Conservation (phyloP, 345 rosid genomes). For the Citrus australasica region DNA sequence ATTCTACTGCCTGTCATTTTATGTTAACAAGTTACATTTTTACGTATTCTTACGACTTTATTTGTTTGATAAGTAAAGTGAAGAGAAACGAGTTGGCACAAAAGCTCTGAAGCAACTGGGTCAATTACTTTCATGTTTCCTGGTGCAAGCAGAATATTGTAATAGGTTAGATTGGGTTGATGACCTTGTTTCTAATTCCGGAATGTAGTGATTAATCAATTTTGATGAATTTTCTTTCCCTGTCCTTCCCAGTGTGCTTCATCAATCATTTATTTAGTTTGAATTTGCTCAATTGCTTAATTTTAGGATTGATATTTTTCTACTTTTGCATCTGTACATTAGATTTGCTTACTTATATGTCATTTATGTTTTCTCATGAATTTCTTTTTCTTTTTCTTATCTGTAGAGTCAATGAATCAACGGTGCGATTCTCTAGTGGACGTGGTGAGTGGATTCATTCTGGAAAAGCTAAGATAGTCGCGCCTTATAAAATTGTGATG, state of each 20-base stretch:
- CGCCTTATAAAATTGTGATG: constrained; percentile 28
- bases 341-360: background rate
- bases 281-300: background rate
- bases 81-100: background rate
- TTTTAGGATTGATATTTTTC: background rate
- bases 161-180: background rate
- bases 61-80: background rate
- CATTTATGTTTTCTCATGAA: background rate
- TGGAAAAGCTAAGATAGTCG: constrained; percentile 1
- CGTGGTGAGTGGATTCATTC: constrained; percentile 11
- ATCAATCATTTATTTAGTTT: background rate
- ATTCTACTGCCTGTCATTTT: constrained; percentile 2
- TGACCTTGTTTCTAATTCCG: background rate
- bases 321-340: background rate
- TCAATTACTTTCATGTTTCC: background rate
- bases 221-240: background rate
- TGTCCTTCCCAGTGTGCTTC: background rate
- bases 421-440: constrained; percentile 3
- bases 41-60: background rate
- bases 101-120: background rate
- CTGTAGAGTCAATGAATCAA: constrained; percentile 11
- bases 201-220: background rate
- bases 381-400: background rate
- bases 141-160: background rate
- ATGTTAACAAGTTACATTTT: background rate